Evolutionary conservation across 176 grass and related monocot genomes (phyloP).

Genomic region (Oryza rufipogon): DNA sequence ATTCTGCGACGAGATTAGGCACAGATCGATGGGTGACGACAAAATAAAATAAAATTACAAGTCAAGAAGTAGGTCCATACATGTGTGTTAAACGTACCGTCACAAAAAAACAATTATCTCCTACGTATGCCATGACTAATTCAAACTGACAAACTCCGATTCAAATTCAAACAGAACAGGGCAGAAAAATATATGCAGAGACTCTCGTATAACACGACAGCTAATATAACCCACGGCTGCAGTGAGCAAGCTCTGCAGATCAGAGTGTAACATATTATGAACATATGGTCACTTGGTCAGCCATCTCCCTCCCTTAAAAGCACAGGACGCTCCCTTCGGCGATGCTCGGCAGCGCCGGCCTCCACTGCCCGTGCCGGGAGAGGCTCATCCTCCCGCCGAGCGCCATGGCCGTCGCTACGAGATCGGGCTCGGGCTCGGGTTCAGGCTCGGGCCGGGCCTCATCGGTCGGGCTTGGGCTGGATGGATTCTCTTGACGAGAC

Average conservation of each 20-base stretch:
- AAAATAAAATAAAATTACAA: no score
- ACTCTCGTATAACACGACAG: neutral
- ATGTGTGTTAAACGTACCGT: no score
- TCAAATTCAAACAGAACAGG: neutral
- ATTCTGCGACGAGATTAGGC: no score
- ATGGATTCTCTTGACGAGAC: neutral
- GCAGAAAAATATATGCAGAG: neutral
- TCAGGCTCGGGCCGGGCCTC: neutral
- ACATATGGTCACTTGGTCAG: neutral
- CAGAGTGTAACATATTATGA: no score
- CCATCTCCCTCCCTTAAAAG: neutral
- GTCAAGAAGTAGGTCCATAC: no score
- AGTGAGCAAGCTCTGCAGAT: neutral
- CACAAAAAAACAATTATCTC: neutral
- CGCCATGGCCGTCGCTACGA: neutral
- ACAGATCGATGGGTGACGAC: no score
- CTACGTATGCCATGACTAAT: neutral
- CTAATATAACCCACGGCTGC: neutral
- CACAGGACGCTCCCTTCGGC: conserved; percentile 23
- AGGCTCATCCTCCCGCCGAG: neutral
- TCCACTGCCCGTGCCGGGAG: conserved; percentile 22
- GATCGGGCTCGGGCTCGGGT: neutral
- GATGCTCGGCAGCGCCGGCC: conserved; percentile 46
- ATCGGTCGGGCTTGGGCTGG: neutral
- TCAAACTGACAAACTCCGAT: no score